Evolutionary conservation across 495 filamentous ascomycete species (phyloP).

Genomic region (Talaromyces adpressus): DNA sequence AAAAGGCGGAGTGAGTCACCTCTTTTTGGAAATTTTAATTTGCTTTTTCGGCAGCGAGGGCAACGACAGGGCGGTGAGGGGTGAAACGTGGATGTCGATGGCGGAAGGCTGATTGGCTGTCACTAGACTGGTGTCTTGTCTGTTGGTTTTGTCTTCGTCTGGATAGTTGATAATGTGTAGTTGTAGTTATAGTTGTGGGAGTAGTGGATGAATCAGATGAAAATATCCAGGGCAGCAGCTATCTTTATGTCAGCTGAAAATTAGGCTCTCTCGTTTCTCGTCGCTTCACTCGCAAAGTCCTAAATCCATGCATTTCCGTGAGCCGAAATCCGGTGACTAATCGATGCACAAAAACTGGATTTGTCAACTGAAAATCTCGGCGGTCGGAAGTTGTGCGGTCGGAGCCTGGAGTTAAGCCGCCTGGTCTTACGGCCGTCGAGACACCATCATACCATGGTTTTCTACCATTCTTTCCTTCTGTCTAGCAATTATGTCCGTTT

Average conservation of each 20-base stretch:
- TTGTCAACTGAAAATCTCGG: neutral
- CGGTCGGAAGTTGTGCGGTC: neutral
- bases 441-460: neutral
- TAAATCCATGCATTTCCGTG: neutral
- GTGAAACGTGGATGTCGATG: neutral
- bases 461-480: neutral
- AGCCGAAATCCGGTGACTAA: neutral
- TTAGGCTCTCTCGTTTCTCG: neutral
- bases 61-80: neutral
- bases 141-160: neutral
- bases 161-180: neutral
- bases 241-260: neutral
- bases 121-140: neutral
- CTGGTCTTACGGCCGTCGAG: neutral
- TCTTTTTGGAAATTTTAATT: neutral
- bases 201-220: no score
- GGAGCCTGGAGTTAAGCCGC: neutral
- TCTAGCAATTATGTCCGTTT: no score
- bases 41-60: conserved; percentile 1
- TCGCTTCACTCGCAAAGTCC: neutral
- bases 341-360: neutral
- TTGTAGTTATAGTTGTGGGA: neutral
- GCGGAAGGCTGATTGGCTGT: neutral
- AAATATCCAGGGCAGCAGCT: neutral
- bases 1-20: conserved; percentile 3